phyloP scores from a whole-genome alignment of 345 rosid genomes.

The Lepidium aucheri region DNA sequence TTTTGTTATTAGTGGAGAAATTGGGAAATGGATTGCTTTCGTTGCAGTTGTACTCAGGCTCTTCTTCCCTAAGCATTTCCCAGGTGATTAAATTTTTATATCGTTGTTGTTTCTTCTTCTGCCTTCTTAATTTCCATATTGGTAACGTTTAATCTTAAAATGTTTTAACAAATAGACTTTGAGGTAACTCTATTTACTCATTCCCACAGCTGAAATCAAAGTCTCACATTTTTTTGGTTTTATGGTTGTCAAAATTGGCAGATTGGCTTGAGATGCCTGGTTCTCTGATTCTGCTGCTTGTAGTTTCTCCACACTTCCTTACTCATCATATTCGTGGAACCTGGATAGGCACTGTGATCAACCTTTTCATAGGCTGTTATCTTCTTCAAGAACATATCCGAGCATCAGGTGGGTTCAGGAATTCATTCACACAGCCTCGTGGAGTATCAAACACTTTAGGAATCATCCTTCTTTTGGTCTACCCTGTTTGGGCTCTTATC shows the following conservation, averaged over 20 bases:
- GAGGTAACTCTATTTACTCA: background rate
- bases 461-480: constrained; percentile 66
- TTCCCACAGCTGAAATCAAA: background rate
- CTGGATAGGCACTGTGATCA: constrained; percentile 50
- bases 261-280: constrained; percentile 80
- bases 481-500: constrained; percentile 80
- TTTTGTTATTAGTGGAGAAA: constrained; percentile 50
- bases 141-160: background rate
- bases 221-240: background rate
- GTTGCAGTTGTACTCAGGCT: constrained; percentile 73
- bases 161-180: background rate
- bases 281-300: constrained; percentile 61
- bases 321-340: constrained; percentile 41
- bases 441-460: constrained; percentile 85
- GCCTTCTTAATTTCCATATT: background rate
- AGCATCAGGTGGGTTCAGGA: constrained; percentile 90
- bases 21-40: constrained; percentile 89
- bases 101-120: background rate
- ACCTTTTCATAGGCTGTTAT: constrained; percentile 72
- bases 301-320: constrained; percentile 56
- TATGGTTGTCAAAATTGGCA: constrained; percentile 10
- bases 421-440: constrained; percentile 63
- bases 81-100: constrained; percentile 37
- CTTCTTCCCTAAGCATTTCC: constrained; percentile 84
- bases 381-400: constrained; percentile 84